Conservation (phyloP, 73 alveolate genomes). For the Paramecium sexaurelia region DNA sequence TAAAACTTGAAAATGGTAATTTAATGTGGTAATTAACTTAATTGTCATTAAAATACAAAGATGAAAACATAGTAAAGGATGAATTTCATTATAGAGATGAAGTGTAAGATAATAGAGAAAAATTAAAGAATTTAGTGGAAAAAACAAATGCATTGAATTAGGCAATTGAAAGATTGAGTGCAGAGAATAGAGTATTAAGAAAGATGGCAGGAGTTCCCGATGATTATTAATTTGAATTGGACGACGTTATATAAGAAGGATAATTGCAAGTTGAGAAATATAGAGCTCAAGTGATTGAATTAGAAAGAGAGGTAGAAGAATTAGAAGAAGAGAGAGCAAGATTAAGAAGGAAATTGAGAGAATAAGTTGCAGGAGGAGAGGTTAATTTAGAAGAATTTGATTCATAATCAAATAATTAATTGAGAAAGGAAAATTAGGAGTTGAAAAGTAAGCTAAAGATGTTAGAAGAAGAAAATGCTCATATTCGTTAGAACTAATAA, state of each 20-base stretch:
- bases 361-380: conserved; percentile 49
- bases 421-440: conserved; percentile 22
- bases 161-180: conserved; percentile 56
- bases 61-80: background rate
- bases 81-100: conserved; percentile 58
- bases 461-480: background rate
- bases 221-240: conserved; percentile 88
- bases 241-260: conserved; percentile 89
- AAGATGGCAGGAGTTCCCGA: conserved; percentile 96
- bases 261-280: conserved; percentile 94
- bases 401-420: background rate
- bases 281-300: conserved; percentile 89
- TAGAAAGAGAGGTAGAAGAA: conserved; percentile 93
- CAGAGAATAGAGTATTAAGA: conserved; percentile 95
- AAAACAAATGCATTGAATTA: conserved; percentile 41
- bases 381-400: conserved; percentile 5
- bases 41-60: background rate
- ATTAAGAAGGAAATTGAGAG: conserved; percentile 64
- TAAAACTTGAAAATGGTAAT: conserved; percentile 20
- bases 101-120: conserved; percentile 58
- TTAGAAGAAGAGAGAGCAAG: conserved; percentile 91
- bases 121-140: conserved; percentile 46
- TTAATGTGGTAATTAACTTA: background rate
- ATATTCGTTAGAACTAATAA: background rate
- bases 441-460: background rate